These are phyloP conservation scores for Pulveroboletus sp. DNA, from an alignment of 768 basidiomycete genomes.

Conservation along the genomic window DNA sequence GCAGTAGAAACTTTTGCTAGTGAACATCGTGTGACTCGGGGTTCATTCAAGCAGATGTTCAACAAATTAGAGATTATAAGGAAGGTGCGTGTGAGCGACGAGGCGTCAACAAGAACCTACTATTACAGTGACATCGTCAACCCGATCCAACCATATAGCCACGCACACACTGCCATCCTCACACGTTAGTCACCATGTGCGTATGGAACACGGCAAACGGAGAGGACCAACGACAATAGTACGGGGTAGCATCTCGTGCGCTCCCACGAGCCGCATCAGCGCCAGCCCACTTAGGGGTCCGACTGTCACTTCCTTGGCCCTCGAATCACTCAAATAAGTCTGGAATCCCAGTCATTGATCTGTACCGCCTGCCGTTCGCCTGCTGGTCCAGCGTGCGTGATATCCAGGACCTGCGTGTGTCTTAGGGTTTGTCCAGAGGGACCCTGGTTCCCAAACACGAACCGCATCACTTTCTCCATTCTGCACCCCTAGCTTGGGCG, in stretches of 20 bases:
- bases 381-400: constrained; percentile 31
- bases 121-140: constrained; percentile 1
- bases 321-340: constrained; percentile 29
- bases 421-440: constrained; percentile 29
- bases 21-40: constrained; percentile 12
- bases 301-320: constrained; percentile 17
- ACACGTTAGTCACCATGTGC: constrained; percentile 9
- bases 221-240: neutral
- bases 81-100: constrained; percentile 26
- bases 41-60: constrained; percentile 12
- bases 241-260: constrained; percentile 13
- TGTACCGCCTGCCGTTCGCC: constrained; percentile 31
- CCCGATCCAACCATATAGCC: constrained; percentile 9
- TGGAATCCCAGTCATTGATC: constrained; percentile 33
- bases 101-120: constrained; percentile 10
- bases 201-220: constrained; percentile 1
- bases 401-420: constrained; percentile 28
- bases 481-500: constrained; percentile 22
- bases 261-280: constrained; percentile 29
- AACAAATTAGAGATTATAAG: constrained; percentile 8
- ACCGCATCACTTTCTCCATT: constrained; percentile 22
- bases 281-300: constrained; percentile 31
- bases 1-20: constrained; percentile 6
- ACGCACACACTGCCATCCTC: constrained; percentile 5
- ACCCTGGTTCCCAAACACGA: constrained; percentile 24